Percentiles rank a stretch among this genome's conserved stretches.
These are phyloP conservation scores for Kodamaea plutei DNA, from an alignment of 1,139 yeast species.

Conservation along the genomic window DNA sequence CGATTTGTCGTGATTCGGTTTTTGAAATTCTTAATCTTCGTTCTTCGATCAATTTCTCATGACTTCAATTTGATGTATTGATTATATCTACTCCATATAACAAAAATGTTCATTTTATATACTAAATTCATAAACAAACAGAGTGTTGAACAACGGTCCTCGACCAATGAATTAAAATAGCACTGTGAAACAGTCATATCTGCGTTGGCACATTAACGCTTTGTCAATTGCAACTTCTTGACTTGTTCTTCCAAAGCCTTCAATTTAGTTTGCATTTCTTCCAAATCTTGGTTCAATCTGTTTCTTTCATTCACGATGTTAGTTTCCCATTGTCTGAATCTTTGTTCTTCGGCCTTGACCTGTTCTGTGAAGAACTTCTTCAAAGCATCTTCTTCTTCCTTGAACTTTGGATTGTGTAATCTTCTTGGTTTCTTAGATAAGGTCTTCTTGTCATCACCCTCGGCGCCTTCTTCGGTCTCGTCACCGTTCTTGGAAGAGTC, in stretches of 20 bases:
- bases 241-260: constrained; percentile 72
- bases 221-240: constrained; percentile 56
- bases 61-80: no score
- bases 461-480: constrained; percentile 29
- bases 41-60: no score
- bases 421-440: constrained; percentile 44
- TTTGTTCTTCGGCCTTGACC: constrained; percentile 92
- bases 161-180: no score
- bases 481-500: constrained; percentile 19
- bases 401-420: constrained; percentile 83
- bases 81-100: no score
- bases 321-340: constrained; percentile 98
- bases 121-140: no score
- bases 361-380: constrained; percentile 97
- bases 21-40: no score
- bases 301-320: constrained; percentile 93
- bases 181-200: no score
- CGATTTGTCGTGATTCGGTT: no score
- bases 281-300: constrained; percentile 89
- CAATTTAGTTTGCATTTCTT: constrained; percentile 74
- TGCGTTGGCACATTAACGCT: constrained; percentile 23
- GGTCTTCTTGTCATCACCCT: constrained; percentile 23
- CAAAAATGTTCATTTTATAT: no score
- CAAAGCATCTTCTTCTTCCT: constrained; percentile 92
- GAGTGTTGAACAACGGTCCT: no score